These are phyloP conservation scores for Backusella luteola DNA, from an alignment of 192 early-diverging fungal genomes.

Conservation along the genomic window DNA sequence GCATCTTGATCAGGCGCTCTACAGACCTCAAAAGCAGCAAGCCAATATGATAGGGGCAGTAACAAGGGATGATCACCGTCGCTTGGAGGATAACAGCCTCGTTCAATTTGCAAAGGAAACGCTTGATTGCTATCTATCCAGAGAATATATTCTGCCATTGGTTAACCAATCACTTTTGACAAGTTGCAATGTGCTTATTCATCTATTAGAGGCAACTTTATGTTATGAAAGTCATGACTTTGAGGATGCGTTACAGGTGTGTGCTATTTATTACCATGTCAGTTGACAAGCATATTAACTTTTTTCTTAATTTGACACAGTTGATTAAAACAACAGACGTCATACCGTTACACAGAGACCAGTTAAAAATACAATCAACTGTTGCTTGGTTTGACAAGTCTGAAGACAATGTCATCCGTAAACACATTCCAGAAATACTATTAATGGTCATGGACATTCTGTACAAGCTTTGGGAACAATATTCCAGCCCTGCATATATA, in stretches of 20 bases:
- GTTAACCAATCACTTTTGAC: not conserved
- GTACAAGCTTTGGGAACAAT: not conserved
- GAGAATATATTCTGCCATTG: not conserved
- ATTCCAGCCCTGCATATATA: not conserved
- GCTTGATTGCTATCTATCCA: not conserved
- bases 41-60: not conserved
- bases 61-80: not conserved
- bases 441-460: not conserved
- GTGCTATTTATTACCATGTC: no score
- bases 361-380: not conserved
- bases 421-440: constrained; percentile 6
- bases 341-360: not conserved
- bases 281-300: not conserved
- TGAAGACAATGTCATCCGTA: not conserved
- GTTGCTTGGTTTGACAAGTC: not conserved
- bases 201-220: constrained; percentile 46
- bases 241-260: constrained; percentile 61
- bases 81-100: not conserved
- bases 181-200: constrained; percentile 24
- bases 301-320: not conserved
- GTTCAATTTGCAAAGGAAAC: not conserved
- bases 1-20: constrained; percentile 26
- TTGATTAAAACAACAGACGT: not conserved
- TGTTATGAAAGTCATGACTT: constrained; percentile 51
- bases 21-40: not conserved